phyloP scores from a whole-genome alignment of 495 filamentous ascomycete genomes.

The Schizothecium vesticola region DNA sequence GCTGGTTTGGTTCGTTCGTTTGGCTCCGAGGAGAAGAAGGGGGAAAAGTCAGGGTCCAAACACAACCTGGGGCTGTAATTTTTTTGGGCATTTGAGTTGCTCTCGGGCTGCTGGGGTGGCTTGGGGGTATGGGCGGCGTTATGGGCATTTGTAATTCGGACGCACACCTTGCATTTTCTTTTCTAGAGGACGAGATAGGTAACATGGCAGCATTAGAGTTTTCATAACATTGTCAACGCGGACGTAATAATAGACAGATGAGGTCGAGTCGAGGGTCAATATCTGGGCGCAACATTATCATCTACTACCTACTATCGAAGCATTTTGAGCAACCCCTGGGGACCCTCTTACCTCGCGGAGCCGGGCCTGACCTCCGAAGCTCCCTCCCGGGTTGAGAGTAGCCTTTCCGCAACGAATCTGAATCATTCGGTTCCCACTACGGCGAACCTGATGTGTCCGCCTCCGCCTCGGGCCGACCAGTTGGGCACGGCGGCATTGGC shows the following conservation, averaged over 20 bases:
- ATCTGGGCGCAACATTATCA: not conserved
- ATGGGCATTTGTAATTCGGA: not conserved
- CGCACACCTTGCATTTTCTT: not conserved
- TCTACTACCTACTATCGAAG: no score
- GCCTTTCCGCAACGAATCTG: no score
- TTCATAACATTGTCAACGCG: not conserved
- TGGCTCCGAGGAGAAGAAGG: not conserved
- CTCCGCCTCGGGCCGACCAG: no score
- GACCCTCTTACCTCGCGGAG: not conserved
- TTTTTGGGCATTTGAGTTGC: not conserved
- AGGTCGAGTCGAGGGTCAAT: not conserved
- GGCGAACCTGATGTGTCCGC: no score
- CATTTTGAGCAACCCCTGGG: no score
- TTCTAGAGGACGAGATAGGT: not conserved
- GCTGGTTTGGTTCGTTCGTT: not conserved
- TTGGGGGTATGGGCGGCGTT: not conserved
- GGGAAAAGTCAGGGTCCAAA: not conserved
- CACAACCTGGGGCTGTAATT: not conserved
- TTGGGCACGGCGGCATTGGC: not conserved
- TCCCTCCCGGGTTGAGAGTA: not conserved
- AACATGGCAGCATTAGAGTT: not conserved
- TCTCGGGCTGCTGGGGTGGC: no score
- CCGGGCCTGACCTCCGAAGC: not conserved
- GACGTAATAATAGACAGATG: not conserved
- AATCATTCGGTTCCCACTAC: no score